Conservation (phyloP, 2,329 filamentous ascomycete genomes). For the Fusarium domesticum region DNA sequence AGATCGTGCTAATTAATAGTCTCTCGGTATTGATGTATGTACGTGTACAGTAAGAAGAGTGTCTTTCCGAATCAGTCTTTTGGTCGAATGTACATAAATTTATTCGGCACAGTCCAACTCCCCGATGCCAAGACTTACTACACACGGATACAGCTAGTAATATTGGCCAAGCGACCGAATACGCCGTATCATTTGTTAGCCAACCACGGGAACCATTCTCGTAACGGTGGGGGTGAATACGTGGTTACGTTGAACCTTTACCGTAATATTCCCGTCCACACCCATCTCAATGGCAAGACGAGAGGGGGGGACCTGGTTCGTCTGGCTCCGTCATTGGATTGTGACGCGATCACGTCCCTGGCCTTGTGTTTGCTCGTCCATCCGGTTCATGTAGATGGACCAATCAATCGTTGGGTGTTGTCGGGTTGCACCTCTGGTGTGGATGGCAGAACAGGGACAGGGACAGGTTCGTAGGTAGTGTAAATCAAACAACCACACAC, state of each 20-base stretch:
- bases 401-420: neutral
- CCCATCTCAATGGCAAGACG: neutral
- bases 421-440: too few species aligned
- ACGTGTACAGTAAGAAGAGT: too few species aligned
- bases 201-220: neutral
- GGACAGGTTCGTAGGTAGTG: slow-evolving; percentile 17
- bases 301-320: neutral
- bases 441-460: too few species aligned
- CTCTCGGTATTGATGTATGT: too few species aligned
- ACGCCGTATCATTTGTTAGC: neutral
- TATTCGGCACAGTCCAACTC: neutral
- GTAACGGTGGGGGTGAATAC: neutral
- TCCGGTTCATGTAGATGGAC: neutral
- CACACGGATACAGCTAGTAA: neutral
- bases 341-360: neutral
- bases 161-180: too few species aligned
- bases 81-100: too few species aligned
- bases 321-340: neutral
- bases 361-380: neutral
- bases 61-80: too few species aligned
- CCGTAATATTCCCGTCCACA: neutral
- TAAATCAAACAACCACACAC: too few species aligned
- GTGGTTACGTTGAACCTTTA: neutral
- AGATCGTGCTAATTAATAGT: too few species aligned
- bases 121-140: neutral